Evolutionary conservation across 1,284 basidiomycete species (phyloP).

Genomic region (Cryptococcus deneoformans): DNA sequence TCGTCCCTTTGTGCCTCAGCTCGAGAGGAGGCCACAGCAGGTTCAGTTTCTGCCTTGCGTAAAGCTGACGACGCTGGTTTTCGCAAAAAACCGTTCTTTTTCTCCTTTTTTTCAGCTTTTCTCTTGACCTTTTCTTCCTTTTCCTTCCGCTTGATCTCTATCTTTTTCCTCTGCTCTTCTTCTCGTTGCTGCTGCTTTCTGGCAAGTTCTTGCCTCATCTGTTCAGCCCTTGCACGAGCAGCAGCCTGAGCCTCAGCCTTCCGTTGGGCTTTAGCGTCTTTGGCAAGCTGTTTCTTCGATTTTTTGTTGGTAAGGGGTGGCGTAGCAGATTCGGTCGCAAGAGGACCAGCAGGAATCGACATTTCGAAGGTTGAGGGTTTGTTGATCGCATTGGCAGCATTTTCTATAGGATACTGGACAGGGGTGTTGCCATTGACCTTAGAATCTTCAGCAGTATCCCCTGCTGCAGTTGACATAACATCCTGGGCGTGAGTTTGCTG

Average conservation of each 20-base stretch:
- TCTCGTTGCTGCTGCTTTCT: conserved; percentile 17
- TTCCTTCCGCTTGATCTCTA: conserved; percentile 23
- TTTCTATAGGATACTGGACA: background rate
- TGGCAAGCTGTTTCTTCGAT: conserved; percentile 59
- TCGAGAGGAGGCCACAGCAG: too few relatives aligned
- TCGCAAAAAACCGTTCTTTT: background rate
- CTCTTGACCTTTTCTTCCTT: conserved; percentile 22
- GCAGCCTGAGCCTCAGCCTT: conserved; percentile 25
- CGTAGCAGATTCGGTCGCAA: conserved; percentile 8
- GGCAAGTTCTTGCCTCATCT: conserved; percentile 18
- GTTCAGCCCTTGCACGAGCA: conserved; percentile 20
- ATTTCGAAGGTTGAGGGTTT: background rate
- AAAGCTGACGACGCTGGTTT: too few relatives aligned
- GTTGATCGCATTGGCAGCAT: background rate
- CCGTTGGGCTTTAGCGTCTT: conserved; percentile 54
- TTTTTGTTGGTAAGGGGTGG: conserved; percentile 26
- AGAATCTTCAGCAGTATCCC: background rate
- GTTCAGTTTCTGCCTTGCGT: too few relatives aligned
- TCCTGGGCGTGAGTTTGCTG: conserved; percentile 26
- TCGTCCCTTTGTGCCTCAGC: too few relatives aligned
- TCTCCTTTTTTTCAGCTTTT: conserved; percentile 24
- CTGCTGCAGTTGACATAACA: background rate
- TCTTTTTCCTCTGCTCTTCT: conserved; percentile 20
- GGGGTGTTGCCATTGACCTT: background rate
- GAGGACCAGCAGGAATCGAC: conserved; percentile 6